Evolutionary conservation across 2,329 filamentous ascomycete species (phyloP).

Genomic region (Monosporascus sp.): DNA sequence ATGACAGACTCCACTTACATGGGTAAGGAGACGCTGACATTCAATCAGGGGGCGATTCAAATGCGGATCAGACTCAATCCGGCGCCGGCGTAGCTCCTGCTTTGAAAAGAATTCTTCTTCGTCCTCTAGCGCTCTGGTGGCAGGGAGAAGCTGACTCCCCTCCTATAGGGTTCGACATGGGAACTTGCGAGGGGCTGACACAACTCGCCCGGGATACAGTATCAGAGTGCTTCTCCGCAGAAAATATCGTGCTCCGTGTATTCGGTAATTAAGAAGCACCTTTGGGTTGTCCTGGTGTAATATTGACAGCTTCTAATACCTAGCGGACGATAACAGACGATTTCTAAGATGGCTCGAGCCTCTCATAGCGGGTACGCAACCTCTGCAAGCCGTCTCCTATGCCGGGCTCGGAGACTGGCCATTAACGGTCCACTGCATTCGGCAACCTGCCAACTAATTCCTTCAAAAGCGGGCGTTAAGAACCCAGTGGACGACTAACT

Average conservation of each 20-base stretch:
- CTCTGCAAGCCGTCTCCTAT: conserved; percentile 43
- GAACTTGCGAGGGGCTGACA: conserved; percentile 52
- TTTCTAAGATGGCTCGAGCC: conserved; percentile 51
- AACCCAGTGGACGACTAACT: conserved; percentile 51
- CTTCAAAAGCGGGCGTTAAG: conserved; percentile 45
- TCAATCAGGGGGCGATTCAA: conserved; percentile 59
- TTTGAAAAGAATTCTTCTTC: background rate
- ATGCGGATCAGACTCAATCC: conserved; percentile 50
- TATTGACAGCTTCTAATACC: conserved; percentile 52
- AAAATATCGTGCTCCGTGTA: conserved; percentile 42
- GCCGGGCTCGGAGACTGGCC: conserved; percentile 53
- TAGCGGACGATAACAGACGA: conserved; percentile 50
- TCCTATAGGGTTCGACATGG: conserved; percentile 53
- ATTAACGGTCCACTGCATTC: conserved; percentile 62
- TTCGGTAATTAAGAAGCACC: conserved; percentile 44
- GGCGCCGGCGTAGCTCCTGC: background rate
- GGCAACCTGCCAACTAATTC: conserved; percentile 53
- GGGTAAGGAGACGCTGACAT: conserved; percentile 50
- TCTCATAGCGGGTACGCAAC: conserved; percentile 26
- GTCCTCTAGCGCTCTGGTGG: conserved; percentile 3
- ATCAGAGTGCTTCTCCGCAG: conserved; percentile 40
- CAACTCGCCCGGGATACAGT: conserved; percentile 42
- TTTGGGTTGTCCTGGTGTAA: conserved; percentile 41
- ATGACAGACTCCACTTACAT: conserved; percentile 56
- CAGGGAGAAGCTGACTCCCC: conserved; percentile 42